Evolutionary conservation across 306 rosid species (phyloP).

Genomic region (Luffa acutangula): DNA sequence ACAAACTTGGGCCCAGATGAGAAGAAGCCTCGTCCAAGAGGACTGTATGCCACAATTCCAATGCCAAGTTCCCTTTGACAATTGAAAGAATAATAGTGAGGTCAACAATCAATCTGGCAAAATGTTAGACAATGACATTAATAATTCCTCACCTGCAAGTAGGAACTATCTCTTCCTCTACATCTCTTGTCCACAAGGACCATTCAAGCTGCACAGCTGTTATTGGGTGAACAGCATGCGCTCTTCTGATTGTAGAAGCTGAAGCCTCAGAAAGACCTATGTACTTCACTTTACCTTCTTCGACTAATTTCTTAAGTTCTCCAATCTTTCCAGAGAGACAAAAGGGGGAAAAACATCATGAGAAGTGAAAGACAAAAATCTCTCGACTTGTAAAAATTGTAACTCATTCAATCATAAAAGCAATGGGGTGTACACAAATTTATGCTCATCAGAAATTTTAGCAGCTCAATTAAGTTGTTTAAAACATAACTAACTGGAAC

Average conservation of each 20-base stretch:
- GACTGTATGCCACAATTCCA: conserved; percentile 24
- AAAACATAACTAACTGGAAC: not conserved
- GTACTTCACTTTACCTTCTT: conserved; percentile 62
- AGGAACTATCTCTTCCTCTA: conserved; percentile 53
- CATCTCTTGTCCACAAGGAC: conserved; percentile 68
- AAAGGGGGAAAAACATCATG: not conserved
- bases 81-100: not conserved
- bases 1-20: conserved; percentile 35
- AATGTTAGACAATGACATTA: not conserved
- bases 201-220: conserved; percentile 63
- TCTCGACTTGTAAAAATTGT: not conserved
- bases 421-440: not conserved
- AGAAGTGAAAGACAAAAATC: not conserved
- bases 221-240: conserved; percentile 72
- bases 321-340: conserved; percentile 31
- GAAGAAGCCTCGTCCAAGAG: conserved; percentile 60
- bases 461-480: not conserved
- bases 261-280: conserved; percentile 64
- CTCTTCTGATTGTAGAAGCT: conserved; percentile 68
- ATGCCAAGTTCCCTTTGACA: conserved; percentile 49
- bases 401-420: not conserved
- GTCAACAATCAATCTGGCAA: not conserved
- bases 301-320: conserved; percentile 52
- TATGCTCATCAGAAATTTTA: not conserved
- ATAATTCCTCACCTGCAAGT: conserved; percentile 42